A percentile compares a stretch with the other conserved stretches of the same genome.
Conservation (phyloP, 768 basidiomycete species). For the Panaeolus cyanescens region DNA sequence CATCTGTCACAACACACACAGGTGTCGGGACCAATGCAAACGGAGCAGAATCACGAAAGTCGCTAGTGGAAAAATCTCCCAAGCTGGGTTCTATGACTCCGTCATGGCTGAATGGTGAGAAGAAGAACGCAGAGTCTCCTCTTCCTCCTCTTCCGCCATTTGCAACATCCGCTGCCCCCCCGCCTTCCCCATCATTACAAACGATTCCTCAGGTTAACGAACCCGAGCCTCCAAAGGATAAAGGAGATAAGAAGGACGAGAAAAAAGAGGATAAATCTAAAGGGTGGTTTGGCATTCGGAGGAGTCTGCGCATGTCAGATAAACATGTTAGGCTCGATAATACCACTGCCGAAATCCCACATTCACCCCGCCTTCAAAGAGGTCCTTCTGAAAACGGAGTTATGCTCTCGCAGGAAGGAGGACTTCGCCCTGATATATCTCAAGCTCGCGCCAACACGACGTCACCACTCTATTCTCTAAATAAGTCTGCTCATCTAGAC, state of each 20-base stretch:
- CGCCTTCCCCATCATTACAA: conserved; percentile 27
- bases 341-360: conserved; percentile 15
- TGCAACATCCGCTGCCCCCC: conserved; percentile 13
- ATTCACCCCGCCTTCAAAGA: conserved; percentile 23
- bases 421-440: conserved; percentile 18
- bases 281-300: conserved; percentile 54
- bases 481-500: conserved; percentile 25
- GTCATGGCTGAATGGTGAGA: conserved; percentile 12
- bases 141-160: conserved; percentile 11
- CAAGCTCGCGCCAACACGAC: conserved; percentile 9
- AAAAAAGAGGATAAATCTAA: conserved; percentile 29
- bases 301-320: conserved; percentile 43
- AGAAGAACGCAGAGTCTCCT: conserved; percentile 10
- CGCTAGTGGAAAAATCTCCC: conserved; percentile 28
- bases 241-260: conserved; percentile 40
- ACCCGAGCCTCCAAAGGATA: conserved; percentile 32
- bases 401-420: conserved; percentile 5
- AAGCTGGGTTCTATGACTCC: conserved; percentile 29
- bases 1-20: conserved; percentile 18
- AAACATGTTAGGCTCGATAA: conserved; percentile 21
- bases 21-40: background rate
- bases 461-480: conserved; percentile 12
- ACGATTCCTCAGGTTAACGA: conserved; percentile 29
- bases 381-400: conserved; percentile 19
- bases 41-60: conserved; percentile 27